Conservation (phyloP, 352 stramenopile genomes). For the Globisporangium nodosum region DNA sequence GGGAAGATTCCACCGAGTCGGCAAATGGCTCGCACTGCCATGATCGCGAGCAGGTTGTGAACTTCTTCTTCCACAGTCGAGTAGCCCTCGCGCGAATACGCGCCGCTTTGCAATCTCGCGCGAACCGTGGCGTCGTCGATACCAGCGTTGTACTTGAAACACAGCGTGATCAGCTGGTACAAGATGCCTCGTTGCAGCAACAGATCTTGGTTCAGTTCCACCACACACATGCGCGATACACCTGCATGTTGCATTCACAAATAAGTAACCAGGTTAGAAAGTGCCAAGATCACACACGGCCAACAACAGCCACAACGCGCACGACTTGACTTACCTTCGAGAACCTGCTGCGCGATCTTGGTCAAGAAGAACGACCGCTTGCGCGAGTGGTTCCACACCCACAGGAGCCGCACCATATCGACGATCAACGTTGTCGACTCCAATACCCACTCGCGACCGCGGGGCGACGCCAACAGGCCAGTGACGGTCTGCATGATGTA, state of each 20-base stretch:
- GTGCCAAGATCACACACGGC: neutral
- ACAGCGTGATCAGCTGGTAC: slow-evolving; percentile 68
- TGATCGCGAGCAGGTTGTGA: slow-evolving; percentile 71
- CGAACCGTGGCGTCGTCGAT: slow-evolving; percentile 51
- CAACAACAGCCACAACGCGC: neutral
- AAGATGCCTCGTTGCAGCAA: slow-evolving; percentile 47
- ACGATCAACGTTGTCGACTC: slow-evolving; percentile 53
- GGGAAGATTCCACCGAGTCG: slow-evolving; percentile 61
- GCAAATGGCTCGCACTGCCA: slow-evolving; percentile 60
- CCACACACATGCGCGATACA: slow-evolving; percentile 52
- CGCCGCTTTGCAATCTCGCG: slow-evolving; percentile 28
- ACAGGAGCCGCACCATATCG: slow-evolving; percentile 70
- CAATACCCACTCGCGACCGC: slow-evolving; percentile 56
- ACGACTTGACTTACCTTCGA: slow-evolving; percentile 47
- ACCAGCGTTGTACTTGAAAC: slow-evolving; percentile 57
- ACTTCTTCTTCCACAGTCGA: slow-evolving; percentile 37
- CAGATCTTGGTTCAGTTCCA: slow-evolving; percentile 51
- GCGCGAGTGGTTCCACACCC: slow-evolving; percentile 60
- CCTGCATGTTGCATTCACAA: slow-evolving; percentile 20
- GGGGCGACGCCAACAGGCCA: slow-evolving; percentile 44
- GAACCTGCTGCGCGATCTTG: slow-evolving; percentile 65
- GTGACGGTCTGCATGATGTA: slow-evolving; percentile 73
- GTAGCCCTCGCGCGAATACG: slow-evolving; percentile 35
- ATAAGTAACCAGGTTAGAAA: neutral
- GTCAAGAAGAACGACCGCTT: slow-evolving; percentile 42